Evolutionary conservation across 2,329 filamentous ascomycete genomes (phyloP).

Genomic region (Alternaria metachromatica): DNA sequence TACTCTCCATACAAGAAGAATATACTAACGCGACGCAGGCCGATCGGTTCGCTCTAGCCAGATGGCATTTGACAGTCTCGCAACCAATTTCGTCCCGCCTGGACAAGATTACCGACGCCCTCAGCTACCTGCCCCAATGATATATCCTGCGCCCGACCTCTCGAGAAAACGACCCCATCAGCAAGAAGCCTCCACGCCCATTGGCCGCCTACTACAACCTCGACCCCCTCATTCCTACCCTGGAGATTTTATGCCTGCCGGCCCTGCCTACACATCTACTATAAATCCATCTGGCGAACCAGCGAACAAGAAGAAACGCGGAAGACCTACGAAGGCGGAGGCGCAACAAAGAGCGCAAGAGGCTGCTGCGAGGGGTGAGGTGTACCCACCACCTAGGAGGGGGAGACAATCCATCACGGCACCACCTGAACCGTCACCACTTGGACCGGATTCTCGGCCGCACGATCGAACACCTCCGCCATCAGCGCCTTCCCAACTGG

Average conservation of each 20-base stretch:
- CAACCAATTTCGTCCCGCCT: constrained; percentile 24
- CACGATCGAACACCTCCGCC: constrained; percentile 39
- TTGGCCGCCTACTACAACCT: constrained; percentile 55
- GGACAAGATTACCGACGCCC: constrained; percentile 39
- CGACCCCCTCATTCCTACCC: constrained; percentile 49
- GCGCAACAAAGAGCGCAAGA: constrained; percentile 53
- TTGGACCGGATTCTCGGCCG: constrained; percentile 31
- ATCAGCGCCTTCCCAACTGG: constrained; percentile 23
- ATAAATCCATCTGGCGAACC: constrained; percentile 43
- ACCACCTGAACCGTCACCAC: constrained; percentile 30
- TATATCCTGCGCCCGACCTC: constrained; percentile 42
- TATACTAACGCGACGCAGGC: constrained; percentile 31
- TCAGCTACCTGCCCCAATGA: constrained; percentile 37
- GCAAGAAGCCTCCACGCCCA: constrained; percentile 39
- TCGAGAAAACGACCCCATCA: constrained; percentile 47
- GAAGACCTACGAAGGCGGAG: constrained; percentile 57
- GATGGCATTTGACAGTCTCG: constrained; percentile 42
- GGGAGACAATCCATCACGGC: constrained; percentile 40
- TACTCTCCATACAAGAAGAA: not conserved
- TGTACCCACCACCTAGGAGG: constrained; percentile 48
- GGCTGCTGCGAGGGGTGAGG: constrained; percentile 48
- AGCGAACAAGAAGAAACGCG: constrained; percentile 55
- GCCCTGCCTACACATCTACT: constrained; percentile 37
- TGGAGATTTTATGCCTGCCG: constrained; percentile 37
- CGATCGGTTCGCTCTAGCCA: constrained; percentile 48